Evolutionary conservation across 176 grass and related monocot species (phyloP).

Genomic region (Zoysia pacifica): DNA sequence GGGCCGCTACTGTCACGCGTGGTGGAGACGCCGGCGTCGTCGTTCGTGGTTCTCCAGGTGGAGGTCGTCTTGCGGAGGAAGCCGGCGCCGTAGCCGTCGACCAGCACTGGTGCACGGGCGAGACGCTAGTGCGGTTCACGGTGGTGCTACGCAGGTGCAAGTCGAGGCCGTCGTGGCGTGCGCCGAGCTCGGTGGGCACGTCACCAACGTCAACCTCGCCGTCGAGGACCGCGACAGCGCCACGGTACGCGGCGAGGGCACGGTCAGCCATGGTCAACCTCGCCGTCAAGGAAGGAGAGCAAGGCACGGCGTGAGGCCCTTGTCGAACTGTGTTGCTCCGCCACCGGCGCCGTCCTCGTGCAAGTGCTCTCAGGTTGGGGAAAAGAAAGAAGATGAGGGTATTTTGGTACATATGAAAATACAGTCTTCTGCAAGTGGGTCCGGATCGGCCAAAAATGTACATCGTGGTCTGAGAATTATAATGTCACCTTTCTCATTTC

Average conservation of each 20-base stretch:
- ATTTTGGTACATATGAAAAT: no score
- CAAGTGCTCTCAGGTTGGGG: no score
- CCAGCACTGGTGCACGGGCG: constrained; percentile 77
- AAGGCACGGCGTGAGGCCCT: constrained; percentile 50
- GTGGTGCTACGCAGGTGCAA: constrained; percentile 52
- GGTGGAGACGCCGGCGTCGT: constrained; percentile 54
- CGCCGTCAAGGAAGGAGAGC: constrained; percentile 45
- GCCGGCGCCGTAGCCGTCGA: constrained; percentile 37
- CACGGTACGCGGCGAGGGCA: constrained; percentile 46
- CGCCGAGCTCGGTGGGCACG: constrained; percentile 31
- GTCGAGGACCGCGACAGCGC: constrained; percentile 58
- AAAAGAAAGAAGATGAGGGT: no score
- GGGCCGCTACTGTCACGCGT: constrained; percentile 53
- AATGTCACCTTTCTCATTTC: no score
- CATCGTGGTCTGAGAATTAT: no score
- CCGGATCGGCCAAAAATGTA: no score
- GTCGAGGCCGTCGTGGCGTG: constrained; percentile 49
- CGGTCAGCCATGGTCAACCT: constrained; percentile 25
- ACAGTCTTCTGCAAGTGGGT: no score
- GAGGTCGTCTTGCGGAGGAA: constrained; percentile 59
- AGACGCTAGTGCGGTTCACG: constrained; percentile 69
- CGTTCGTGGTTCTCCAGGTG: constrained; percentile 63
- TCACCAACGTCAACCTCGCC: constrained; percentile 54
- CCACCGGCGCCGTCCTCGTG: no score
- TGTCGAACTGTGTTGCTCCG: constrained; percentile 60